phyloP scores from a whole-genome alignment of 176 grass and related monocot species.

The maize (Zea mays) region DNA sequence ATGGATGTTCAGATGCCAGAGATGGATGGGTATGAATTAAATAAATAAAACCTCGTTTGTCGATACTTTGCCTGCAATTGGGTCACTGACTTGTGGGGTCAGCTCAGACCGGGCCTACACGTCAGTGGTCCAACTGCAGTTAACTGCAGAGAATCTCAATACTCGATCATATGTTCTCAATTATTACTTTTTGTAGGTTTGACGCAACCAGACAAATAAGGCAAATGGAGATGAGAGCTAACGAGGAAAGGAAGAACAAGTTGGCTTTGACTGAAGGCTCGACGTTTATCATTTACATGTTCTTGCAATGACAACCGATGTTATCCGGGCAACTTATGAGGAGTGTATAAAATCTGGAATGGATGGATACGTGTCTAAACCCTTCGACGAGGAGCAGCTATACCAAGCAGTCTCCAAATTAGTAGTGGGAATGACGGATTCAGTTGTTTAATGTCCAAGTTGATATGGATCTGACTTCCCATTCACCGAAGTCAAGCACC shows the following conservation, averaged over 20 bases:
- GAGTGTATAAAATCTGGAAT: slow-evolving; percentile 93
- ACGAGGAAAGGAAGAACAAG: slow-evolving; percentile 49
- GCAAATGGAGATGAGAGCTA: slow-evolving; percentile 63
- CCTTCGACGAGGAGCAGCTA: slow-evolving; percentile 87
- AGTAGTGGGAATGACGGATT: slow-evolving; percentile 49
- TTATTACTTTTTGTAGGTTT: slow-evolving; percentile 51
- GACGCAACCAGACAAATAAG: slow-evolving; percentile 78
- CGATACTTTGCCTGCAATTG: too few species aligned
- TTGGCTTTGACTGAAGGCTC: slow-evolving; percentile 29
- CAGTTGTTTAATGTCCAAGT: slow-evolving; percentile 24
- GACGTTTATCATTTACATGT: slow-evolving; percentile 56
- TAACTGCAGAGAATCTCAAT: not conserved
- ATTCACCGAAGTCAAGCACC: slow-evolving; percentile 1
- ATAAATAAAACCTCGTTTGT: not conserved
- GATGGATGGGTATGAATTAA: slow-evolving; percentile 90
- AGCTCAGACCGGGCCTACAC: too few species aligned
- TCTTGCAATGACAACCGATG: slow-evolving; percentile 92
- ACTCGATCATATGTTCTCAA: not conserved
- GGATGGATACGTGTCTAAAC: slow-evolving; percentile 95
- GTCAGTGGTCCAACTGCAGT: too few species aligned
- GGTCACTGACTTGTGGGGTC: too few species aligned
- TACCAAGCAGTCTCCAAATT: slow-evolving; percentile 81
- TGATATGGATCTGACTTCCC: not conserved
- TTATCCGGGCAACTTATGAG: slow-evolving; percentile 91
- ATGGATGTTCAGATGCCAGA: slow-evolving; percentile 99